These are phyloP conservation scores for Entamoeba histolytica DNA, from an alignment of 208 protist species.

Conservation along the genomic window DNA sequence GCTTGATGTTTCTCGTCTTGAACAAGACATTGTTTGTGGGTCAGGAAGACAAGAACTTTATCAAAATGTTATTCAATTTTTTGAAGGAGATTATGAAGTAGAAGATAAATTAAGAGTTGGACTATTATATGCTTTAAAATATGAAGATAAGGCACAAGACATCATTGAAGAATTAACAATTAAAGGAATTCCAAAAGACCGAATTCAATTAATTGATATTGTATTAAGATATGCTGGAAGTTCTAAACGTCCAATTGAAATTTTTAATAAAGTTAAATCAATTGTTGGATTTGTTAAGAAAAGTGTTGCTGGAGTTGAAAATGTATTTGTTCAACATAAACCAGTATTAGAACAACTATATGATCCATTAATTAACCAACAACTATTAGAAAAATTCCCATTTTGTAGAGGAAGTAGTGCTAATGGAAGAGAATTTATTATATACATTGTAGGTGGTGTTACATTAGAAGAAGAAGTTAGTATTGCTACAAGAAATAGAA, in stretches of 20 bases:
- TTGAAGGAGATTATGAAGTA: neutral
- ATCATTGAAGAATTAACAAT: neutral
- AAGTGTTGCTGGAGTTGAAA: neutral
- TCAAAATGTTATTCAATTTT: neutral
- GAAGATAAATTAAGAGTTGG: neutral
- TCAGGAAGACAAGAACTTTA: neutral
- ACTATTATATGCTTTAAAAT: neutral
- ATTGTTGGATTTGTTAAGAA: neutral
- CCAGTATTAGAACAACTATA: neutral
- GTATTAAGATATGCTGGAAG: neutral
- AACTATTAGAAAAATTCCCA: neutral
- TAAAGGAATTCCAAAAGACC: neutral
- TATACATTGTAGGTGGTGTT: neutral
- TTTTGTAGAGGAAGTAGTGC: neutral
- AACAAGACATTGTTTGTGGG: neutral
- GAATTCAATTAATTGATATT: neutral
- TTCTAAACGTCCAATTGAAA: neutral
- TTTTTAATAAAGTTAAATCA: neutral
- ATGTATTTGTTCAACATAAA: neutral
- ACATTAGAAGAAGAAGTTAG: neutral
- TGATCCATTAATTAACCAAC: neutral
- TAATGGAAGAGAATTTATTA: neutral
- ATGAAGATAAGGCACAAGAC: neutral
- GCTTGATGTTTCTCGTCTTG: neutral
- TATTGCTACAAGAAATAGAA: neutral